Conservation (phyloP, 2,329 filamentous ascomycete species). For the Lachnellula cervina region DNA sequence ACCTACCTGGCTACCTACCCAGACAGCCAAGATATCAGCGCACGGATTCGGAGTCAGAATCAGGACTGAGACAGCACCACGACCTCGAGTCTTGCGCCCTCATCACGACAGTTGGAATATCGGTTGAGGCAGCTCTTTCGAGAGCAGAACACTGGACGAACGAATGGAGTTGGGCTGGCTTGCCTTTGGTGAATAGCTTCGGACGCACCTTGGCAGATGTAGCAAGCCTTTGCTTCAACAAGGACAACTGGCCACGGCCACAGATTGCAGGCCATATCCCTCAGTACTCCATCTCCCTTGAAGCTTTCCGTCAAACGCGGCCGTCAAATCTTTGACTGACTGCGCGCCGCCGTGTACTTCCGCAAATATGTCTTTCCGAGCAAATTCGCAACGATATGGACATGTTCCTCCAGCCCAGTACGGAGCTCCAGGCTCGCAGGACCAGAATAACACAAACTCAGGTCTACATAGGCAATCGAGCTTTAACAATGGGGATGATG, state of each 20-base stretch:
- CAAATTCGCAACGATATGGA: conserved; percentile 58
- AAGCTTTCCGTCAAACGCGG: background rate
- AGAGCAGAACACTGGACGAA: conserved; percentile 6
- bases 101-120: background rate
- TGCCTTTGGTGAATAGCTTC: conserved; percentile 12
- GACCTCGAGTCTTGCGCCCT: conserved; percentile 1
- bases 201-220: conserved; percentile 18
- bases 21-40: background rate
- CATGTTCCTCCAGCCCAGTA: conserved; percentile 64
- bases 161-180: conserved; percentile 19
- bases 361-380: conserved; percentile 54
- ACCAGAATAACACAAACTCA: conserved; percentile 36
- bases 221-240: conserved; percentile 13
- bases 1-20: background rate
- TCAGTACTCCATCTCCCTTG: conserved; percentile 5
- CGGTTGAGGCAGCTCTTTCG: conserved; percentile 6
- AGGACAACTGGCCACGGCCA: conserved; percentile 18
- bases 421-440: conserved; percentile 37
- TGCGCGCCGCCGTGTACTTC: conserved; percentile 8
- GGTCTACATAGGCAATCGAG: conserved; percentile 53
- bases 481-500: conserved; percentile 74
- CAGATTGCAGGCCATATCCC: conserved; percentile 10
- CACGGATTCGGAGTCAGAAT: background rate
- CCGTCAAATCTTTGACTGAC: background rate
- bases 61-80: background rate